A percentile compares a stretch with the other conserved stretches of the same genome.
Evolutionary conservation across 1,139 yeast species (phyloP).

Genomic region (Hyphopichia burtonii): DNA sequence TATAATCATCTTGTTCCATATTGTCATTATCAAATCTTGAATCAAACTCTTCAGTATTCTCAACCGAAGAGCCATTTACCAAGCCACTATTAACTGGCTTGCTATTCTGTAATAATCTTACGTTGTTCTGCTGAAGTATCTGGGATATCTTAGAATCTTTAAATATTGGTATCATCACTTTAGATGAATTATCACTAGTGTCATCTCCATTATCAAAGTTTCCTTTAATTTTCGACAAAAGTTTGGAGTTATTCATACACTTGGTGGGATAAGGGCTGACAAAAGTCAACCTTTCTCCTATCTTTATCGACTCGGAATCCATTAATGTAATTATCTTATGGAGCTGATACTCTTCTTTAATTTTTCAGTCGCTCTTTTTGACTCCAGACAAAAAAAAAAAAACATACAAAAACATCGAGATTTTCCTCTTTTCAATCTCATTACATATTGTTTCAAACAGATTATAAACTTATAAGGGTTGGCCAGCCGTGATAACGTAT

Average conservation of each 20-base stretch:
- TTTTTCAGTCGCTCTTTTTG: no score
- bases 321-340: no score
- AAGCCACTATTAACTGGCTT: not conserved
- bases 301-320: not conserved
- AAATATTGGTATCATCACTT: not conserved
- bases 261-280: not conserved
- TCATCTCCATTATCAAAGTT: not conserved
- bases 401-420: no score
- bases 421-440: no score
- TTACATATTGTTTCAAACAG: no score
- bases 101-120: not conserved
- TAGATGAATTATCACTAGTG: not conserved
- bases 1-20: constrained; percentile 2
- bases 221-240: not conserved
- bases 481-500: no score
- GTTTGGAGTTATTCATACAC: not conserved
- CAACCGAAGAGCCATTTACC: not conserved
- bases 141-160: not conserved
- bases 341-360: no score
- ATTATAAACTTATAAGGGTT: no score
- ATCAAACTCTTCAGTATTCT: not conserved
- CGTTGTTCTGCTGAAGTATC: not conserved
- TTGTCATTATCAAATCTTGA: constrained; percentile 3
- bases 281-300: not conserved
- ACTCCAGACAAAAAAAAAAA: no score